phyloP scores from a whole-genome alignment of 179 eudicot genomes.

The Pouteria campechiana region DNA sequence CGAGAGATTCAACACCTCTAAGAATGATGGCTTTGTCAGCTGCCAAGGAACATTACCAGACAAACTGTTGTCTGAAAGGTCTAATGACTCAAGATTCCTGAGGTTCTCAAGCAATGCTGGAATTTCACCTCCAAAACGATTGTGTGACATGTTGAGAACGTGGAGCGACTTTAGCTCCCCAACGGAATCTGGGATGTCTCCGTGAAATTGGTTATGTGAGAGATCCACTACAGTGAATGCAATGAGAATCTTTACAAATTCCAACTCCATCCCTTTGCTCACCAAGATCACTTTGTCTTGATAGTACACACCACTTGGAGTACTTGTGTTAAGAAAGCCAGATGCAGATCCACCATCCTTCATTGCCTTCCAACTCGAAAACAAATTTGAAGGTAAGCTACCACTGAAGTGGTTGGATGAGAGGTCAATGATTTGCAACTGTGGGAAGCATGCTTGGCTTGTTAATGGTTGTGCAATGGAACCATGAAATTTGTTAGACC shows the following conservation, averaged over 20 bases:
- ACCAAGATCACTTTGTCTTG: constrained; percentile 7
- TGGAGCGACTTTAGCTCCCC: constrained; percentile 12
- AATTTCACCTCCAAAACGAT: constrained; percentile 14
- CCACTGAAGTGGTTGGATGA: constrained; percentile 18
- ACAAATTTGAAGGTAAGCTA: constrained; percentile 4
- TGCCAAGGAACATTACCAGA: constrained; percentile 16
- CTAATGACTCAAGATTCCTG: constrained; percentile 16
- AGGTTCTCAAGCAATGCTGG: constrained; percentile 20
- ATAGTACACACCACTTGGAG: constrained; percentile 5
- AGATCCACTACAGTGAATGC: constrained; percentile 20
- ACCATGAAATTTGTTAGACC: constrained; percentile 12
- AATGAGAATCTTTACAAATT: constrained; percentile 9
- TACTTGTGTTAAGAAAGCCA: too few species aligned
- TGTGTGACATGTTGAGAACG: constrained; percentile 21
- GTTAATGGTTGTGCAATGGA: too few species aligned
- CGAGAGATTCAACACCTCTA: constrained; percentile 1
- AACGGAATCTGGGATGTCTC: constrained; percentile 14
- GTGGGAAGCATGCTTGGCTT: too few species aligned
- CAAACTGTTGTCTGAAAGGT: constrained; percentile 10
- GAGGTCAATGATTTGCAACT: constrained; percentile 17
- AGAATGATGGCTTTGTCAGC: constrained; percentile 1
- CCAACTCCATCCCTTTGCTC: constrained; percentile 2
- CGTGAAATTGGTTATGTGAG: constrained; percentile 20
- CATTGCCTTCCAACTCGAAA: constrained; percentile 7
- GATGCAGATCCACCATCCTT: not conserved